These are phyloP conservation scores for Rhynchosporium secalis DNA, from an alignment of 2,329 filamentous ascomycete genomes.

Conservation along the genomic window DNA sequence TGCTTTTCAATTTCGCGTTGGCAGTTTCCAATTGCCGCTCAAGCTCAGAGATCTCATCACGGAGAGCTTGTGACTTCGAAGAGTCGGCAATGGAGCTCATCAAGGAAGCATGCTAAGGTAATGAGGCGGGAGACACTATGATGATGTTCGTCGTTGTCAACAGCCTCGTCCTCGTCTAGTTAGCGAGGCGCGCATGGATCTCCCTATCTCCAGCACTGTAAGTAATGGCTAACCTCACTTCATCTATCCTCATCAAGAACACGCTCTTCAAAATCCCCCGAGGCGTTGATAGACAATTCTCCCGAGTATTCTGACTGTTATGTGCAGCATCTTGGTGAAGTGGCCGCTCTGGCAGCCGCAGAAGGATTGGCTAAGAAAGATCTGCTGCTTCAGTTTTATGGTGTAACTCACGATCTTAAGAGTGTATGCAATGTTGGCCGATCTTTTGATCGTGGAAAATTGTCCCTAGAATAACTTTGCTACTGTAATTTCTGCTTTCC, in stretches of 20 bases:
- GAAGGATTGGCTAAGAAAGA: constrained; percentile 3
- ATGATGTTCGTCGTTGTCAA: constrained; percentile 1
- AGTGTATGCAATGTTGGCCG: background rate
- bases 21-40: constrained; percentile 48
- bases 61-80: constrained; percentile 39
- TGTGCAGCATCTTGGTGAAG: constrained; percentile 7
- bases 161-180: constrained; percentile 12
- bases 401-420: background rate
- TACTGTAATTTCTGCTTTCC: background rate
- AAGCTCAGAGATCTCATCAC: constrained; percentile 58
- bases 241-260: background rate
- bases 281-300: background rate
- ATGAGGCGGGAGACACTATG: background rate
- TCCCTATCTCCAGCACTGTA: no score
- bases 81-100: constrained; percentile 33
- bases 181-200: constrained; percentile 9
- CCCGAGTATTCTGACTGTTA: background rate
- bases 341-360: constrained; percentile 3
- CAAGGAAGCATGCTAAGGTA: constrained; percentile 24
- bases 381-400: constrained; percentile 1
- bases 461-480: background rate
- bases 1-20: constrained; percentile 46
- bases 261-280: background rate
- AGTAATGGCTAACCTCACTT: background rate
- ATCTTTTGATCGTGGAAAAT: background rate